Percentiles rank a stretch among this genome's conserved stretches.
Evolutionary conservation across 2,329 filamentous ascomycete genomes (phyloP).

Genomic region (Fusarium continuum): DNA sequence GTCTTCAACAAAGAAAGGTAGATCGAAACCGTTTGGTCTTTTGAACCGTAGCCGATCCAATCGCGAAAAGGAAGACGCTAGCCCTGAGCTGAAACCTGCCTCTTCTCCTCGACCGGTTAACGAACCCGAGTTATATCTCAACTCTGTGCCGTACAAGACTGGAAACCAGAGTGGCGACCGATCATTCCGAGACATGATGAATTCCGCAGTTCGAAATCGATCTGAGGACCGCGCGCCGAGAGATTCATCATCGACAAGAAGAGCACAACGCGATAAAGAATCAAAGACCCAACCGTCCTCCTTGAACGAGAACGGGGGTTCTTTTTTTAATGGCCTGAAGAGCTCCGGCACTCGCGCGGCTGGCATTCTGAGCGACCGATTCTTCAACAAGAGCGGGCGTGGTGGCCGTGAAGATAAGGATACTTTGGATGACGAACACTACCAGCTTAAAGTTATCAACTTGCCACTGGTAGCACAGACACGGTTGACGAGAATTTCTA

Average conservation of each 20-base stretch:
- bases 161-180: constrained; percentile 73
- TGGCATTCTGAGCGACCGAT: constrained; percentile 81
- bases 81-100: constrained; percentile 49
- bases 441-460: constrained; percentile 86
- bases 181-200: constrained; percentile 74
- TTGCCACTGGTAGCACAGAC: constrained; percentile 88
- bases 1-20: constrained; percentile 57
- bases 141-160: constrained; percentile 60
- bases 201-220: constrained; percentile 71
- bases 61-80: constrained; percentile 59
- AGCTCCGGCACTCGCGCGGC: constrained; percentile 55
- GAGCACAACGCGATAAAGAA: constrained; percentile 58
- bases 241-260: constrained; percentile 55
- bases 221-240: constrained; percentile 73
- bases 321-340: constrained; percentile 42
- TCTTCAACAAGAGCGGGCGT: constrained; percentile 81
- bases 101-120: constrained; percentile 36
- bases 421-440: constrained; percentile 80
- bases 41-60: constrained; percentile 62
- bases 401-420: constrained; percentile 75
- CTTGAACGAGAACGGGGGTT: constrained; percentile 65
- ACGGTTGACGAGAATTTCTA: constrained; percentile 89
- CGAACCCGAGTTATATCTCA: constrained; percentile 45
- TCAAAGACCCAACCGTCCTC: constrained; percentile 62
- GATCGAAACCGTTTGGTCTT: constrained; percentile 64